Evolutionary conservation across 768 basidiomycete genomes (phyloP), one percentile per base, ranked within the genome.

Genomic region (Clavaria fumosa): DNA sequence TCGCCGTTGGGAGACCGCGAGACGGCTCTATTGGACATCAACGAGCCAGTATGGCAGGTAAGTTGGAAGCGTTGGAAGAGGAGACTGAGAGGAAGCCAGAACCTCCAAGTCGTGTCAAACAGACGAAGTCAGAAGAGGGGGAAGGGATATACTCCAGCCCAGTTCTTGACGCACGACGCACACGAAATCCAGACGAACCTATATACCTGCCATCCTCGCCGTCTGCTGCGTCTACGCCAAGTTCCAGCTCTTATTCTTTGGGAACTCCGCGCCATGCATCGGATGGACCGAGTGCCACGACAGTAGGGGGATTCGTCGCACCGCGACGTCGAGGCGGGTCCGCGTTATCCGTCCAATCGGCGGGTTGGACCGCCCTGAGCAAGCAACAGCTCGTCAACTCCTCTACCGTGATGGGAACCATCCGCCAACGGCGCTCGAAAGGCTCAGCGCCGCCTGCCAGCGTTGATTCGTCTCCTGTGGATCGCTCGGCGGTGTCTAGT

Each of bases 391-490:
- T 77, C 40, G 75, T 81, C 47, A 79, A 73, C 47, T 49, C 69
- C 3, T 67, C 75, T 1, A 69, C 73, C 9, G 59, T 51, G 18
- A 67, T 72, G 54, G 72, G 83, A 27, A 73, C 76, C 15, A 78
- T 86, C 45, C 69, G 61, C 37, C 75, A 76, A 50, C 71, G 83
- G 41, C 63, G 81, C 39, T 63, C 57, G 31, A 83, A 81, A 53
- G 56, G 66, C 17, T 78, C 80, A 11, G 69, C 72, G 7, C 75
- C 78, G 27, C 66, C 78, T 31, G 65, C 75, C 18, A 67, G 62
- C 37, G 57, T 62, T 18, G 63, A 67, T 31, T 67, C 70, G n/a
- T 52, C 68, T 34, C 71, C 70, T 5, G 69, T 69, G 12, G 56
- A 66, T 24, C 69, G 65, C 34, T 68, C 69, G 3, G 57, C 54